Conservation (phyloP, 2,329 filamentous ascomycete genomes). For the Herpotrichia juniperi region DNA sequence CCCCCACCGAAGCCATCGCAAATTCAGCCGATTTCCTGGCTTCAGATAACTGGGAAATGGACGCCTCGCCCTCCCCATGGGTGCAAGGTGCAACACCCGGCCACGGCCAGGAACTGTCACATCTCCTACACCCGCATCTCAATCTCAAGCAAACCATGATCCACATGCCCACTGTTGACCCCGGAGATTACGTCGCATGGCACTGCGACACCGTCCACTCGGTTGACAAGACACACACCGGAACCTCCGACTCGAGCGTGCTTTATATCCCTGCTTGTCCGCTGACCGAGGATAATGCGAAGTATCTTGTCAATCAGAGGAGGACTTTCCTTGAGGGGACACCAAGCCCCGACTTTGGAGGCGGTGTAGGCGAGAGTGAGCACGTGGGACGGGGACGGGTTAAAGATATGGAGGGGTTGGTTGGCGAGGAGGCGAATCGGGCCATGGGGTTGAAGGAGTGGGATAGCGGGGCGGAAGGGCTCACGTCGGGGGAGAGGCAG, state of each 20-base stretch:
- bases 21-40: slow-evolving; percentile 53
- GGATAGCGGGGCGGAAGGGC: slow-evolving; percentile 54
- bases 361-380: slow-evolving; percentile 67
- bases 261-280: slow-evolving; percentile 90
- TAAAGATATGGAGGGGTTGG: slow-evolving; percentile 45
- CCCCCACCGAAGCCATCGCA: slow-evolving; percentile 33
- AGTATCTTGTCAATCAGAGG: slow-evolving; percentile 73
- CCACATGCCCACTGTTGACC: slow-evolving; percentile 69
- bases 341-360: slow-evolving; percentile 56
- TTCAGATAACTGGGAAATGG: slow-evolving; percentile 66
- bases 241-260: slow-evolving; percentile 77
- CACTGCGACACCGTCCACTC: slow-evolving; percentile 84
- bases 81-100: slow-evolving; percentile 75
- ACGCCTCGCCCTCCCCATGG: slow-evolving; percentile 59
- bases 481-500: slow-evolving; percentile 58
- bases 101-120: slow-evolving; percentile 71
- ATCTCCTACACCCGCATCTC: slow-evolving; percentile 71
- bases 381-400: slow-evolving; percentile 51
- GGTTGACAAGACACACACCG: slow-evolving; percentile 79
- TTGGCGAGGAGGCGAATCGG: slow-evolving; percentile 56
- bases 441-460: slow-evolving; percentile 61
- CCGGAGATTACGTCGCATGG: slow-evolving; percentile 79
- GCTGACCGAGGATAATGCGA: slow-evolving; percentile 74
- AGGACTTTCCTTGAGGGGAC: slow-evolving; percentile 70
- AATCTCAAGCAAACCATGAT: slow-evolving; percentile 72